phyloP scores from a whole-genome alignment of 1,284 basidiomycete genomes.

The Sanghuangporus sanghuang region DNA sequence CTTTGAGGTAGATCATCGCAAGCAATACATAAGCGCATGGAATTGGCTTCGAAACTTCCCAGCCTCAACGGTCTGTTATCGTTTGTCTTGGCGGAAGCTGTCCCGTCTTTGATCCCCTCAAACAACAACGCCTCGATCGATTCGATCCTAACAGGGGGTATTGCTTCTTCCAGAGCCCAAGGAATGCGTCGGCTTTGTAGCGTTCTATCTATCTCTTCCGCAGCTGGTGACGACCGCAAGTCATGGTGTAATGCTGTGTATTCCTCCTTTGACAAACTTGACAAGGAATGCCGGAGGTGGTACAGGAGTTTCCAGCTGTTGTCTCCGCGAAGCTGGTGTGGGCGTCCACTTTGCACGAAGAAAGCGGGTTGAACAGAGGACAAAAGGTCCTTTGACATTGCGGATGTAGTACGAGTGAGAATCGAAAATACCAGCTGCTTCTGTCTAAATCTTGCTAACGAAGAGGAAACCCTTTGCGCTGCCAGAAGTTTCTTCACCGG shows the following conservation, averaged over 20 bases:
- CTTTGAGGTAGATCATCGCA: constrained; percentile 4
- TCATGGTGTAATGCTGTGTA: background rate
- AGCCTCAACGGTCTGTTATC: constrained; percentile 2
- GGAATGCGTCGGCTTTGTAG: constrained; percentile 6
- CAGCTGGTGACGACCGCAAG: background rate
- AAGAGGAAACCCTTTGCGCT: background rate
- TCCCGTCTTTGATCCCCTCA: background rate
- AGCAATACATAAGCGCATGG: background rate
- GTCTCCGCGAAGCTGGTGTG: constrained; percentile 59
- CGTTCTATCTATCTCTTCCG: background rate
- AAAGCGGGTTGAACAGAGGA: constrained; percentile 78
- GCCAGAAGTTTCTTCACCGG: background rate
- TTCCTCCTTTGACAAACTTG: constrained; percentile 7
- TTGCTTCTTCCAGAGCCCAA: constrained; percentile 12
- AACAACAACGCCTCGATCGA: constrained; percentile 5
- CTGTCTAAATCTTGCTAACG: background rate
- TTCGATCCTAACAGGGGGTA: constrained; percentile 5
- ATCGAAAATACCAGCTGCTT: constrained; percentile 39
- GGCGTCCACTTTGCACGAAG: constrained; percentile 66
- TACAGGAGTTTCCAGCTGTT: constrained; percentile 65
- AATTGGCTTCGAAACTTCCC: background rate
- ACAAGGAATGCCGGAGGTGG: constrained; percentile 60
- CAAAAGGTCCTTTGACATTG: constrained; percentile 61
- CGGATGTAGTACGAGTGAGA: constrained; percentile 42
- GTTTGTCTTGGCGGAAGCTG: background rate